phyloP scores from a whole-genome alignment of 257 asterid species.

The Linaria vulgaris region DNA sequence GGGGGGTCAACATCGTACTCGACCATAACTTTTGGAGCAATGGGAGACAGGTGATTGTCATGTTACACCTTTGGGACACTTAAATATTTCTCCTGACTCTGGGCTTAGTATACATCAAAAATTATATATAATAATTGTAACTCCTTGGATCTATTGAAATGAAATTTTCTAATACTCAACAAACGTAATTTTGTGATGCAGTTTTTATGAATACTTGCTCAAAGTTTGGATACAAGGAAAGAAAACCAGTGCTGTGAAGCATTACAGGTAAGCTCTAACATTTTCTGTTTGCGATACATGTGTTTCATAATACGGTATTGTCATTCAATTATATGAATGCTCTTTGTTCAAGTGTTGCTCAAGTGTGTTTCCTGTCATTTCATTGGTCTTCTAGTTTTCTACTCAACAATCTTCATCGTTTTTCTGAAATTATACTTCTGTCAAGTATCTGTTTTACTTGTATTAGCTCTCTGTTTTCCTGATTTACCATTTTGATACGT shows the following conservation, averaged over 20 bases:
- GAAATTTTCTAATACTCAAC: conserved; percentile 25
- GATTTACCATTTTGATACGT: neutral
- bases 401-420: neutral
- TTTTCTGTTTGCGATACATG: conserved; percentile 11
- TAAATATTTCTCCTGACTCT: conserved; percentile 11
- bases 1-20: conserved; percentile 72
- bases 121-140: neutral
- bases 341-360: conserved; percentile 10
- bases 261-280: conserved; percentile 62
- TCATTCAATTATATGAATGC: conserved; percentile 2
- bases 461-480: neutral
- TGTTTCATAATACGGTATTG: conserved; percentile 5
- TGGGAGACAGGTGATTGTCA: conserved; percentile 91
- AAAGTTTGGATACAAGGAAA: conserved; percentile 99
- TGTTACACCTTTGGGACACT: conserved; percentile 19
- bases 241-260: conserved; percentile 78
- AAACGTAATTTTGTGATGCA: conserved; percentile 41
- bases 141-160: conserved; percentile 14
- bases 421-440: neutral
- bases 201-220: conserved; percentile 93
- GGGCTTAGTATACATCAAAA: conserved; percentile 1
- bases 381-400: neutral
- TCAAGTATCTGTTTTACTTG: neutral
- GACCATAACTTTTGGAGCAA: conserved; percentile 96
- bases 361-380: conserved; percentile 15